These are phyloP conservation scores for Globomyces sp. DNA, from an alignment of 371 early-diverging fungal species.

Conservation along the genomic window DNA sequence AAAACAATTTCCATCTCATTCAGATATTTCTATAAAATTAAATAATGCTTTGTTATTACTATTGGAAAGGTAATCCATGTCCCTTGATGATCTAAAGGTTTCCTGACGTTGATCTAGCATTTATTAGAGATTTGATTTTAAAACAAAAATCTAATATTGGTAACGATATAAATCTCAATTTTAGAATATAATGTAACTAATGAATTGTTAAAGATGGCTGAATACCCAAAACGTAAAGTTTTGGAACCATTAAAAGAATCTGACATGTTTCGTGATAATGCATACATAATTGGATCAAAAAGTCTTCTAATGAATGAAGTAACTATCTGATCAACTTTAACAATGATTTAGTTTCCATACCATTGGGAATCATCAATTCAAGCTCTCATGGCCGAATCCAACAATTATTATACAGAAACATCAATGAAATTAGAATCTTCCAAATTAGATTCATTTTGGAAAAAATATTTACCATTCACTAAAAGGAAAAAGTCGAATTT, in stretches of 20 bases:
- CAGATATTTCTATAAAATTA: not conserved
- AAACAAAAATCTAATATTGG: conserved; percentile 6
- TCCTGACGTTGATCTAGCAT: conserved; percentile 5
- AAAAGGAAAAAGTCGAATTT: conserved; percentile 1
- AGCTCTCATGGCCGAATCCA: conserved; percentile 16
- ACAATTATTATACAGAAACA: conserved; percentile 11
- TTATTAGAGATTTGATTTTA: conserved; percentile 3
- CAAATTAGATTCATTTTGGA: conserved; percentile 8
- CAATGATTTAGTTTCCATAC: conserved; percentile 11
- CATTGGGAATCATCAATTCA: conserved; percentile 16
- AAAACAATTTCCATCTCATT: not conserved
- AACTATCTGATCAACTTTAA: not conserved
- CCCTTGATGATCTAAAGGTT: not conserved
- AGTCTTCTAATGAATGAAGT: conserved; percentile 7
- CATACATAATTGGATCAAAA: not conserved
- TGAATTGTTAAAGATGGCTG: not conserved
- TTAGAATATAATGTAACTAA: not conserved
- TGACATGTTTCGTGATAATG: conserved; percentile 7
- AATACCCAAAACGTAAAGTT: conserved; percentile 6
- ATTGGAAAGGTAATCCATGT: not conserved
- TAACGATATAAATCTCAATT: too few species aligned
- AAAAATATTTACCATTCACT: not conserved
- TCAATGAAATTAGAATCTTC: not conserved
- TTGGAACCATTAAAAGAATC: not conserved
- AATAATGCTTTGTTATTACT: conserved; percentile 6